Conservation (phyloP, 2,329 filamentous ascomycete genomes). For the Monosporascus sp. region DNA sequence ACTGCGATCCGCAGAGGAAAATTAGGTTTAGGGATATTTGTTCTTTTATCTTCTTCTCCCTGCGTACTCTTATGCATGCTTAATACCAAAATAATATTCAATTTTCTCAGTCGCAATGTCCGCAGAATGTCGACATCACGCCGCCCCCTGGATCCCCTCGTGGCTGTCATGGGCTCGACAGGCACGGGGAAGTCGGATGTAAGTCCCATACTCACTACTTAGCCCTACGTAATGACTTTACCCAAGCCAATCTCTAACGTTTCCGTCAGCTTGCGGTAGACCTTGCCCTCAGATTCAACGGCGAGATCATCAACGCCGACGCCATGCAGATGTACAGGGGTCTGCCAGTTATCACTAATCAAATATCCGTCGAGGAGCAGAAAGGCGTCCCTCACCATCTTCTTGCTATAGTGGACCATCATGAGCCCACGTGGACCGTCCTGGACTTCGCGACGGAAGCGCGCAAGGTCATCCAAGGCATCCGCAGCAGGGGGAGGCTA, state of each 20-base stretch:
- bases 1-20: no score
- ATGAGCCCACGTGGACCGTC: constrained; percentile 80
- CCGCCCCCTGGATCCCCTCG: constrained; percentile 53
- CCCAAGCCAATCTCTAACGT: constrained; percentile 5
- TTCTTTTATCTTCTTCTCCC: background rate
- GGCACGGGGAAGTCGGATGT: constrained; percentile 65
- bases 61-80: background rate
- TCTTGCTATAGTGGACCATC: constrained; percentile 69
- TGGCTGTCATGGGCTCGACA: constrained; percentile 83
- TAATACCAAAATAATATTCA: background rate
- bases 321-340: constrained; percentile 97
- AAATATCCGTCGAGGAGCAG: constrained; percentile 71
- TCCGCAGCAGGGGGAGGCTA: constrained; percentile 70
- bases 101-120: constrained; percentile 16
- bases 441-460: constrained; percentile 71
- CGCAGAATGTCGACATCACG: constrained; percentile 33
- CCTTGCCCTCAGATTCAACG: constrained; percentile 74
- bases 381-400: constrained; percentile 83
- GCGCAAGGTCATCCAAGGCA: constrained; percentile 66
- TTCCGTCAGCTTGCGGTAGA: constrained; percentile 76
- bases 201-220: constrained; percentile 22
- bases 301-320: constrained; percentile 95
- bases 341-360: constrained; percentile 92
- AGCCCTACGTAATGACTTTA: background rate
- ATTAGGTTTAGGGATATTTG: no score